Evolutionary conservation across 2,329 filamentous ascomycete genomes (phyloP), one percentile per base, ranked within the genome.

Genomic region (Phaeosphaeria sp.): DNA sequence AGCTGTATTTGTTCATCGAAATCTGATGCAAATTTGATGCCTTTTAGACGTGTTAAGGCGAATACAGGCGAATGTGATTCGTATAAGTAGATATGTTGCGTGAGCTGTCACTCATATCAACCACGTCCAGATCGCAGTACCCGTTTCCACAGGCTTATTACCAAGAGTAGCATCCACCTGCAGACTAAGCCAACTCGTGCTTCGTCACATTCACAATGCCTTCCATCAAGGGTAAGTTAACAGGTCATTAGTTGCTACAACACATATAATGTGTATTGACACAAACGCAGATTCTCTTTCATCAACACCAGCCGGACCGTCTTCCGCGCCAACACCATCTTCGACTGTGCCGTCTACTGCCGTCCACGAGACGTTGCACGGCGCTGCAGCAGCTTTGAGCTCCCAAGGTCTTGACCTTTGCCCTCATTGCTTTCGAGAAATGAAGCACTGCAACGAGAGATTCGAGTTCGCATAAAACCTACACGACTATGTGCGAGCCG

Each of bases 341-440:
- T 60, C 61, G 18, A 56, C 54, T 27, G 27, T 43, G 15, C 44
- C 66, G 51, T 27, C 63, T 15, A 59, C 64, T 39, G 59, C 66
- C 4, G 67, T 59, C 23, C 61, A 60, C 50, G 64, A 70, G 44
- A 68, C 65, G 21, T 66, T 69, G 13, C 64, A 67, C 50, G 67
- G 58, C 44, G 66, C 65, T 23, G 54, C 64, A 3, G 63, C 67
- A 30, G 63, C 62, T 46, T 51, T 70, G 52, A 65, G 58, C 13
- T 62, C 55, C 1, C 67, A 70, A 47, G 67, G 67, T 9, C 56
- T 70, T 15, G 63, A 68, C 46, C 66, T 70, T 1, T 70, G 67
- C 58, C 67, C 67, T 46, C 67, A 70, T 51, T 70, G 67, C 64
- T 70, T 65, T 55, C 66, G 67, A 11, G 67, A 70, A 54, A 63